These are phyloP conservation scores for Dendrothele bispora DNA, from an alignment of 768 basidiomycete genomes.

Conservation along the genomic window DNA sequence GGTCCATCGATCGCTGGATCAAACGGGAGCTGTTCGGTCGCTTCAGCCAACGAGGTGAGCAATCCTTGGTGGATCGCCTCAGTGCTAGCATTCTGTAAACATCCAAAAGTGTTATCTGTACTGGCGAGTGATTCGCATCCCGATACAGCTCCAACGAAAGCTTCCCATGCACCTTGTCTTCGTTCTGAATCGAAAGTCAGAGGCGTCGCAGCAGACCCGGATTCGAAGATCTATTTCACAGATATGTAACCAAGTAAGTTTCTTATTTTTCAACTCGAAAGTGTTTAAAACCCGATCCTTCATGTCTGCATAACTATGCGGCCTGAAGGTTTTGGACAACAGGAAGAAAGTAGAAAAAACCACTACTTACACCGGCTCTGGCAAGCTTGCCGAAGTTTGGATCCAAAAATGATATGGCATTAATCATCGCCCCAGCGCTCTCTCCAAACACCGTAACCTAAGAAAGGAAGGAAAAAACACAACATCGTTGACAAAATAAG, in stretches of 20 bases:
- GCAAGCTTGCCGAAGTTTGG: conserved; percentile 13
- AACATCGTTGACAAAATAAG: neutral
- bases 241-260: neutral
- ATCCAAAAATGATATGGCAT: conserved; percentile 40
- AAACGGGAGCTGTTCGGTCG: conserved; percentile 26
- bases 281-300: too few relatives aligned
- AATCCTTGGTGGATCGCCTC: conserved; percentile 15
- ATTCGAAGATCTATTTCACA: conserved; percentile 29
- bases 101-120: conserved; percentile 31
- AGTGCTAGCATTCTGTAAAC: conserved; percentile 10
- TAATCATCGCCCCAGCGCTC: conserved; percentile 50
- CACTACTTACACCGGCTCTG: conserved; percentile 15
- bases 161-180: conserved; percentile 9
- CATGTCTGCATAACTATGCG: too few relatives aligned
- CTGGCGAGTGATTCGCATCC: conserved; percentile 27
- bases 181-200: conserved; percentile 18
- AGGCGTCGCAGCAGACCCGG: conserved; percentile 23
- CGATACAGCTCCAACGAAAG: conserved; percentile 23
- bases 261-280: neutral
- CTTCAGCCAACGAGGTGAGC: conserved; percentile 8
- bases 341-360: neutral
- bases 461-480: neutral
- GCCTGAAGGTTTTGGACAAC: neutral
- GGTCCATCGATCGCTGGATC: conserved; percentile 42
- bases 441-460: conserved; percentile 57